Evolutionary conservation across 2,329 filamentous ascomycete genomes (phyloP).

Genomic region (Xylariaceae sp.): DNA sequence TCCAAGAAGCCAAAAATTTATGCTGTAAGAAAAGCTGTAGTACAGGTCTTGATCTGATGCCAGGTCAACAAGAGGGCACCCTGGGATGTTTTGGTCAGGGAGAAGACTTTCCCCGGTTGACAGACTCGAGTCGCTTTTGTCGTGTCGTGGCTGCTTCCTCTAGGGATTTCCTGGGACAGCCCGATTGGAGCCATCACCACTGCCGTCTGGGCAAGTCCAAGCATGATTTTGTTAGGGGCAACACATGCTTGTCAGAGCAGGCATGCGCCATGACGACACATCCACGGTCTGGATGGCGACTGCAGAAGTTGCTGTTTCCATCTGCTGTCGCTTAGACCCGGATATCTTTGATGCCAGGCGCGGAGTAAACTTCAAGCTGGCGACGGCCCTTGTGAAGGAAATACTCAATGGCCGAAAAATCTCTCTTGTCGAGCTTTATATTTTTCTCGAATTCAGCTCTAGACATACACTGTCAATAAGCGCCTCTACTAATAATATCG

Average conservation of each 20-base stretch:
- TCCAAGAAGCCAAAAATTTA: conserved; percentile 31
- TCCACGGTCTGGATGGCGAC: conserved; percentile 2
- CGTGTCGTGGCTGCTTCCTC: conserved; percentile 9
- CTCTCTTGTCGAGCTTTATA: conserved; percentile 66
- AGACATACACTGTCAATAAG: conserved; percentile 6
- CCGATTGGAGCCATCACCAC: not conserved
- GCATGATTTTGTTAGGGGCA: not conserved
- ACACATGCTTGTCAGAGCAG: not conserved
- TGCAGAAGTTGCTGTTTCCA: not conserved
- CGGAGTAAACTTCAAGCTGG: conserved; percentile 77
- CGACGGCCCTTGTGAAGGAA: conserved; percentile 73
- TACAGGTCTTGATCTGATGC: conserved; percentile 18
- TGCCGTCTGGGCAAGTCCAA: not conserved
- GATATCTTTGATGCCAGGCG: conserved; percentile 75
- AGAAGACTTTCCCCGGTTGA: conserved; percentile 15
- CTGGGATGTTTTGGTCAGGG: conserved; percentile 1
- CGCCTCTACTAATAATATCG: not conserved
- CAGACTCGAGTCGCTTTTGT: not conserved
- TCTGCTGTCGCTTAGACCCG: conserved; percentile 28
- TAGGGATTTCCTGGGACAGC: not conserved
- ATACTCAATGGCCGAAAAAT: conserved; percentile 82
- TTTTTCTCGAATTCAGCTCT: conserved; percentile 75
- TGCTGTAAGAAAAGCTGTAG: conserved; percentile 28
- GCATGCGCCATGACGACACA: not conserved
- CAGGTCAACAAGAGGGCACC: conserved; percentile 10